These are phyloP conservation scores for Aspergillus affinis DNA, from an alignment of 495 filamentous ascomycete species.

Conservation along the genomic window DNA sequence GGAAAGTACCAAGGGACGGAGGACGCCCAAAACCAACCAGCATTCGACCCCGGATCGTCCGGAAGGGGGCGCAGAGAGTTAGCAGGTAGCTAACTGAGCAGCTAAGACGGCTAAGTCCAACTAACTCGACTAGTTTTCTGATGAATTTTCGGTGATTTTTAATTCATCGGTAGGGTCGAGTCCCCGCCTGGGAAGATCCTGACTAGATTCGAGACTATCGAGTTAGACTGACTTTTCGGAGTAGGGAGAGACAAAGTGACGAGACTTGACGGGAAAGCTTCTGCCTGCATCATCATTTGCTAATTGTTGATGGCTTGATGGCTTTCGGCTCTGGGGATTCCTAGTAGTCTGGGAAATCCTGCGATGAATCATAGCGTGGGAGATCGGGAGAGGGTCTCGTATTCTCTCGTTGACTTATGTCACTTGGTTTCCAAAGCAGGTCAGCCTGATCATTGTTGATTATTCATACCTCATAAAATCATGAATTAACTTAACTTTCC, in stretches of 20 bases:
- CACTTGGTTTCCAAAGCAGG: too few relatives aligned
- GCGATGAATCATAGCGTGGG: too few relatives aligned
- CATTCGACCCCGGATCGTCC: slow-evolving; percentile 23
- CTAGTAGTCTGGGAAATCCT: too few relatives aligned
- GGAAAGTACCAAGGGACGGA: background rate
- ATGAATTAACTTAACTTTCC: too few relatives aligned
- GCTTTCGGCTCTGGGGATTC: too few relatives aligned
- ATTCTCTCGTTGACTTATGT: background rate
- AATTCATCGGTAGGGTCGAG: background rate
- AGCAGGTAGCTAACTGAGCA: too few relatives aligned
- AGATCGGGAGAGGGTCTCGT: background rate
- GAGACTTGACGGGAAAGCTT: background rate
- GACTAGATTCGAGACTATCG: background rate
- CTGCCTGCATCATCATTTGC: background rate
- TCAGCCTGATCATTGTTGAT: too few relatives aligned
- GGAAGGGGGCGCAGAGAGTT: slow-evolving; percentile 10
- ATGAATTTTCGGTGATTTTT: background rate
- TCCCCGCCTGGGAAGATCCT: background rate
- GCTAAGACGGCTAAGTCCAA: background rate
- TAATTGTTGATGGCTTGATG: too few relatives aligned
- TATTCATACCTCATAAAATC: too few relatives aligned
- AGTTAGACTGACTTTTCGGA: background rate
- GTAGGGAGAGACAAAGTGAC: too few relatives aligned
- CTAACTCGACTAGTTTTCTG: background rate
- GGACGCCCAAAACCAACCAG: background rate